Evolutionary conservation across 768 basidiomycete genomes (phyloP), one percentile per base, ranked within the genome.

Genomic region (Leccinum longicurvipes): DNA sequence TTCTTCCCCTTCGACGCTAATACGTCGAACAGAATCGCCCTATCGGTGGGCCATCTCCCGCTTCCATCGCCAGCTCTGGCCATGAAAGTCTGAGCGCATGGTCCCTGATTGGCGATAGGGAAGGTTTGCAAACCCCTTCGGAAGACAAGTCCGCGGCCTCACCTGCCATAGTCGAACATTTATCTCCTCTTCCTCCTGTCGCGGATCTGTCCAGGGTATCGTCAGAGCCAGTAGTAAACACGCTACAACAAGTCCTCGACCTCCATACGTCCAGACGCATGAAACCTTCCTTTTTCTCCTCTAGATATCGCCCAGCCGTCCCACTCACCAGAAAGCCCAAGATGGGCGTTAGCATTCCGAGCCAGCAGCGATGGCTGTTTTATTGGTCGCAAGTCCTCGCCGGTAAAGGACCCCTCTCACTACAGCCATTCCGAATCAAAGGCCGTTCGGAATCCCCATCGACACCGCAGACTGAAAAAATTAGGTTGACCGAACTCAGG

Each of bases 331-430:
- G 67, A 70, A 61, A 75, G 72, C 56, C 53, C 59, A 58, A 77
- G 74, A 65, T 84, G 80, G 87, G 87, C 11, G 86, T 91, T 42
- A 88, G 85, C 58, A 93, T 93, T 60, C 87, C 91, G 0, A 88
- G 86, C 55, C 91, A 93, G 68, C 79, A 84, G 2, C 83, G 91
- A 19, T 92, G 85, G 77, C 73, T 94, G 5, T 79, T 82, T 60
- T 93, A 93, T 65, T 93, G 87, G 87, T 82, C 84, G 0, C 75
- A 84, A 11, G 65, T 86, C n/a, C 75, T 89, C 15, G 74, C 80
- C 4, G 74, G 79, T 47, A 79, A 80, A 39, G 82, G 77, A 0
- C 87, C 86, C 4, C 56, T 69, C 3, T 75, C 77, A 24, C 68
- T 86, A 50, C 84, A 80, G 80, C 63, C 70, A 11, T 54, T 49